Conservation (phyloP, 306 rosid species). For the Vigna hirtella region DNA sequence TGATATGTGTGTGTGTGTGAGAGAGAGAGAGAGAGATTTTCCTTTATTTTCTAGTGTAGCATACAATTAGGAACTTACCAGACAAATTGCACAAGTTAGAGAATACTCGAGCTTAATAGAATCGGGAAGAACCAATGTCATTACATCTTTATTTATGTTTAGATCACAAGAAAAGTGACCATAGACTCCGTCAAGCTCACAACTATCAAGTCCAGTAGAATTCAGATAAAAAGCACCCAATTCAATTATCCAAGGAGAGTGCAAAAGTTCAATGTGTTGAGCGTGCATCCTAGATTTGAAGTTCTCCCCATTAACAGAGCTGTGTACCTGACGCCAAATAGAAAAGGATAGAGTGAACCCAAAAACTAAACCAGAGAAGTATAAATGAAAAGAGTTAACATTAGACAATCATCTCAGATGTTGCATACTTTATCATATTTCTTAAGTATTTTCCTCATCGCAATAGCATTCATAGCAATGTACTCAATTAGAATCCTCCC, state of each 20-base stretch:
- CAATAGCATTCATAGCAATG: conserved; percentile 83
- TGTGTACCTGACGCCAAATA: conserved; percentile 61
- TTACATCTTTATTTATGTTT: conserved; percentile 47
- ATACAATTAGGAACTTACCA: conserved; percentile 65
- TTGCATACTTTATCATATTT: conserved; percentile 87
- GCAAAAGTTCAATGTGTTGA: conserved; percentile 84
- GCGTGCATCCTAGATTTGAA: conserved; percentile 80
- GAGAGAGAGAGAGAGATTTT: background rate
- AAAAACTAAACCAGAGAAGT: conserved; percentile 16
- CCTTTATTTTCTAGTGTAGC: background rate
- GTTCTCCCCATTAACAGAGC: conserved; percentile 75
- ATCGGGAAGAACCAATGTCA: conserved; percentile 77
- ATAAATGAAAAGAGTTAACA: conserved; percentile 28
- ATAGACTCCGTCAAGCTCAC: conserved; percentile 55
- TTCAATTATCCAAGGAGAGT: conserved; percentile 91
- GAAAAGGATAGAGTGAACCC: conserved; percentile 22
- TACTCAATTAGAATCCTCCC: conserved; percentile 81
- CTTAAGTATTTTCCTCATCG: conserved; percentile 90
- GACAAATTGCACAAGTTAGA: conserved; percentile 88
- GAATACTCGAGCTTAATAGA: conserved; percentile 70
- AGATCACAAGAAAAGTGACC: conserved; percentile 69
- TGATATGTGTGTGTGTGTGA: background rate
- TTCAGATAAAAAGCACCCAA: conserved; percentile 89
- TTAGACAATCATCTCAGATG: conserved; percentile 5
- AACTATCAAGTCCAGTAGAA: conserved; percentile 55